Evolutionary conservation across 495 filamentous ascomycete genomes (phyloP), one percentile per base, ranked within the genome.

Genomic region (Hypomontagnella submonticulosa): DNA sequence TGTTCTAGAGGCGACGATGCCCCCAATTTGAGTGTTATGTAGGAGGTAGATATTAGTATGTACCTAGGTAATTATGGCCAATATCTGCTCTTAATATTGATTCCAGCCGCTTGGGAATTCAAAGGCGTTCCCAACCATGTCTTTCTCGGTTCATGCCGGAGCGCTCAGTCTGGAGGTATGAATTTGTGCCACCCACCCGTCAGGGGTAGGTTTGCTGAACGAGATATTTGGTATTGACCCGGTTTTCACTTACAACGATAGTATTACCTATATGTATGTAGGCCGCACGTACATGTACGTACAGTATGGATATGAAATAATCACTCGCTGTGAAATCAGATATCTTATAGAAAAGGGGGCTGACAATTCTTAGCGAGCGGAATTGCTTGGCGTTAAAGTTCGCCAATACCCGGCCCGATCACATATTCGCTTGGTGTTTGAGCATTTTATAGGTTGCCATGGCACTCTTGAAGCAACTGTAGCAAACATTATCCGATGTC

Each of bases 321-420:
- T 67, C 47, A 32, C 57, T 67, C 46, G 58, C 53, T 46, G 53
- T 41, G 20, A 36, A 19, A 43, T 27, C 23, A 3, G 23, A 58
- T 59, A 58, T 67, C 34, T 52, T 33, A 27, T 6, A 27, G 23
- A 61, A 65, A 60, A 69, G 66, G 66, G 66, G 66, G 66, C 66
- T 69, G 60, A 69, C 66, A 48, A 30, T 15, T 49, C 41, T 38
- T 16, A 38, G 20, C 15, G 13, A 36, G 15, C 30, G 44, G 46
- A 55, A 13, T 30, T 48, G 16, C 19, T 20, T 61, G 43, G 66
- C 44, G 55, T 42, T 43, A 20, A n/a, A 8, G 34, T 54, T 63
- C 18, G 43, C 66, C 66, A 68, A 69, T 69, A 18, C 48, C 9
- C 10, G 46, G 42, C 40, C 5, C 42, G 10, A 36, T 69, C 66